A percentile compares a stretch with the other conserved stretches of the same genome.
Evolutionary conservation across 202 grass and related monocot genomes (phyloP).

Genomic region (Sporobolus alterniflorus): DNA sequence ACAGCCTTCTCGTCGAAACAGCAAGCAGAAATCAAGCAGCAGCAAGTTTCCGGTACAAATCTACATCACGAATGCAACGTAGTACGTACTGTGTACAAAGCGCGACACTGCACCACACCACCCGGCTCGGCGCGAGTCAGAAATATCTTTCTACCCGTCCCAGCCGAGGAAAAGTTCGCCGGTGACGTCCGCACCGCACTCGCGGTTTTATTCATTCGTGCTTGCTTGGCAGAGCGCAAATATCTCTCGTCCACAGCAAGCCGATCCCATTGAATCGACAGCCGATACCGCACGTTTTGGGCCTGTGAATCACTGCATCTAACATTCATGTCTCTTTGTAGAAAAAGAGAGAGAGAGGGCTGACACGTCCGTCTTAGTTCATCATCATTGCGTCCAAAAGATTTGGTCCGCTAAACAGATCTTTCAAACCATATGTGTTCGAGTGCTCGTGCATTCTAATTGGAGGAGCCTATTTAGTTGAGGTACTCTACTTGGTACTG

Average conservation of each 20-base stretch:
- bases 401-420: too few species aligned
- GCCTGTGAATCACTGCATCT: too few species aligned
- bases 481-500: neutral
- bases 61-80: neutral
- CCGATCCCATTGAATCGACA: too few species aligned
- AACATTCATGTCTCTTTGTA: too few species aligned
- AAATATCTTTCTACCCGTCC: neutral
- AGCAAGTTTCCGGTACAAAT: neutral
- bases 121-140: neutral
- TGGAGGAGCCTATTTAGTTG: slow-evolving; percentile 26
- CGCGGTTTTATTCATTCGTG: neutral
- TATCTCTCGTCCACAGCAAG: slow-evolving; percentile 14
- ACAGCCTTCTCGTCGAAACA: neutral
- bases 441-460: too few species aligned
- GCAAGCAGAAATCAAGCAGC: too few species aligned
- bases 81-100: too few species aligned
- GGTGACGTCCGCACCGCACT: neutral
- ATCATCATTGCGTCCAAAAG: too few species aligned
- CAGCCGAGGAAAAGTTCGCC: neutral
- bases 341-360: too few species aligned
- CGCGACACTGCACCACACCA: neutral
- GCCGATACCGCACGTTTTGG: too few species aligned
- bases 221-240: slow-evolving; percentile 8
- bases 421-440: too few species aligned
- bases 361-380: too few species aligned